Evolutionary conservation across 2,329 filamentous ascomycete species (phyloP).

Genomic region (Neonectria punicea): DNA sequence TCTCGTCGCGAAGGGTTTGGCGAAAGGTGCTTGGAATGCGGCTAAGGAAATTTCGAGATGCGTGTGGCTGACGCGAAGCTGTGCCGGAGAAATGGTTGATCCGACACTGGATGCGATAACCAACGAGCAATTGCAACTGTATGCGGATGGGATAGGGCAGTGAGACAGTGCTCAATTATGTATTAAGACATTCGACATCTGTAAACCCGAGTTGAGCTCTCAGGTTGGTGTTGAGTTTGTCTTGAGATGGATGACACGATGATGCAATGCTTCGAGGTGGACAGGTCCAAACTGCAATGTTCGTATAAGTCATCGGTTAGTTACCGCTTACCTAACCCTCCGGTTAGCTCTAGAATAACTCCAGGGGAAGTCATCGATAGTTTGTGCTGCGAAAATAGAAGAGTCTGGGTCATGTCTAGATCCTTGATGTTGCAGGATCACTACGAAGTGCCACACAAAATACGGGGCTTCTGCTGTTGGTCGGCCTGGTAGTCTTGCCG

Average conservation of each 20-base stretch:
- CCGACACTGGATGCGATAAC: background rate
- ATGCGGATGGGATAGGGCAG: background rate
- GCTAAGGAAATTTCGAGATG: conserved; percentile 41
- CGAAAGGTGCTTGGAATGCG: background rate
- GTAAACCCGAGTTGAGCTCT: background rate
- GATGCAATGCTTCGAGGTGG: background rate
- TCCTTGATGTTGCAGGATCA: background rate
- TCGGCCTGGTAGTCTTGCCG: background rate
- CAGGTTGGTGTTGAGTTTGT: background rate
- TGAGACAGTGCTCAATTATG: background rate
- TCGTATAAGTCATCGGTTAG: no score
- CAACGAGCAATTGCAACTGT: no score
- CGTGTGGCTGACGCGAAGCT: conserved; percentile 9
- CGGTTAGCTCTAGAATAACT: background rate
- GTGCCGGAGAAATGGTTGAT: conserved; percentile 13
- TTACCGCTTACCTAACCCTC: no score
- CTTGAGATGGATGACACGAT: background rate
- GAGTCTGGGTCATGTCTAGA: background rate
- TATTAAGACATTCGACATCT: no score
- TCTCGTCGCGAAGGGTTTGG: conserved; percentile 14
- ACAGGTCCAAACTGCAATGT: background rate
- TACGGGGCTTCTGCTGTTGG: conserved; percentile 10
- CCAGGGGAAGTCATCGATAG: background rate
- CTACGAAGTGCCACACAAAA: background rate
- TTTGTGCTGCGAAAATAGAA: background rate